A percentile compares a stretch with the other conserved stretches of the same genome.
Conservation (phyloP, 352 stramenopile species). For the Phytophthora crassamura region DNA sequence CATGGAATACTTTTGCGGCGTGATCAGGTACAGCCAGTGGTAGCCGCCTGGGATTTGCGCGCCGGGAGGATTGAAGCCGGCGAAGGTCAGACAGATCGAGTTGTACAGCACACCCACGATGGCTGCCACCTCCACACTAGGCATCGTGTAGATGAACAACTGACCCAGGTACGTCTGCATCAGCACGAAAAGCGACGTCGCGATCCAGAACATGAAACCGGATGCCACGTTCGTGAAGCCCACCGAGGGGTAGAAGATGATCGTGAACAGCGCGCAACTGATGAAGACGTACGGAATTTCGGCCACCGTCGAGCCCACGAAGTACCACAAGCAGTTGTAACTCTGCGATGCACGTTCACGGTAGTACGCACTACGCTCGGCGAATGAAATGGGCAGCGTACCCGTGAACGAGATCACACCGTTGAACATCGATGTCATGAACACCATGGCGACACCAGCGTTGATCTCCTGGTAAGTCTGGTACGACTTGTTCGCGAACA, state of each 20-base stretch:
- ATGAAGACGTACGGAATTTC: constrained; percentile 77
- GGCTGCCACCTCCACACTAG: constrained; percentile 42
- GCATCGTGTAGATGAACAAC: constrained; percentile 44
- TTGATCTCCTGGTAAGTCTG: constrained; percentile 48
- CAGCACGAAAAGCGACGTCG: constrained; percentile 40
- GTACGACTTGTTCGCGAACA: constrained; percentile 56
- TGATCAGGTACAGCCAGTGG: constrained; percentile 54
- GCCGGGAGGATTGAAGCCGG: constrained; percentile 46
- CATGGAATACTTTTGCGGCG: constrained; percentile 39
- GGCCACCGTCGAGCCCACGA: constrained; percentile 71
- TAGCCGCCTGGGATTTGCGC: constrained; percentile 46
- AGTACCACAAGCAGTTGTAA: constrained; percentile 81
- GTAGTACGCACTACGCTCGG: constrained; percentile 91
- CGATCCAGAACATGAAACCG: constrained; percentile 50
- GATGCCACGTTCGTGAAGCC: constrained; percentile 48
- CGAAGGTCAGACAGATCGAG: constrained; percentile 48
- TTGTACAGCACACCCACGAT: constrained; percentile 51
- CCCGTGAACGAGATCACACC: constrained; percentile 77
- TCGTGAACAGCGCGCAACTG: constrained; percentile 41
- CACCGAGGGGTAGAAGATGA: constrained; percentile 58
- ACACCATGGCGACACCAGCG: constrained; percentile 73
- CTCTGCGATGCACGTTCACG: constrained; percentile 88
- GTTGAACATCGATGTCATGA: constrained; percentile 80
- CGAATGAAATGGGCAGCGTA: constrained; percentile 77
- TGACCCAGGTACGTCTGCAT: constrained; percentile 47